Base-by-base conservation (phyloP, 1,284 basidiomycete species). In the Melampsora americana region DNA sequence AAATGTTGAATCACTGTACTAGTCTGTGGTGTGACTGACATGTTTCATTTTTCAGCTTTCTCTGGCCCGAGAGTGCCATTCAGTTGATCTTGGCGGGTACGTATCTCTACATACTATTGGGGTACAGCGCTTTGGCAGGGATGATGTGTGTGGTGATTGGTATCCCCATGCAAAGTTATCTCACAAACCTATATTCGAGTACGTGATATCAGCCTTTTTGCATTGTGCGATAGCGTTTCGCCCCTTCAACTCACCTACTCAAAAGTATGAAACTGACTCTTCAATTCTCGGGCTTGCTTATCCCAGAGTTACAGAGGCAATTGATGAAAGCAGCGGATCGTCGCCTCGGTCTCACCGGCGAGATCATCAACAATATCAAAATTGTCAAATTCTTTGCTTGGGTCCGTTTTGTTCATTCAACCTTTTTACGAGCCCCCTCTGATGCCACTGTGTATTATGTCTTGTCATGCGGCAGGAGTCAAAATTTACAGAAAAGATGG, bases 301-400 rank as follows among this genome's bases (percentile, higher is more conserved):
- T 79, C 2, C 70, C 80, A 44, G 81, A 82, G 67, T 83, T 85
- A 70, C 86, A 87, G 79, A 81, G 81, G 61, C 77, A 81, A 75
- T 79, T 85, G 44, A 81, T 87, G 76, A 81, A 82, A 35, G 86
- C 86, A 5, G 86, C 86, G 1, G 87, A 88, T 79, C 82, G 82
- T 39, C 83, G 87, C 26, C 82, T 88, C 60, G 84, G 85, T 71
- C 80, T 85, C 12, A 84, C 85, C 14, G 86, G 85, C 42, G 87
- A 88, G 79, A 85, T 87, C 56, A 84, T 88, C 68, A 80, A 82
- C 20, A 84, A 85, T 72, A 85, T 87, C 81, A 85, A 86, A 77
- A 83, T 84, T 44, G 81, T 82, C 72, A 82, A 83, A 77, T 81
- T 78, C 77, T 80, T 81, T 71, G 79, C 78, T 35, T 77, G 53